These are phyloP conservation scores for Lentinula aciculospora DNA, from an alignment of 768 basidiomycete genomes.

Conservation along the genomic window DNA sequence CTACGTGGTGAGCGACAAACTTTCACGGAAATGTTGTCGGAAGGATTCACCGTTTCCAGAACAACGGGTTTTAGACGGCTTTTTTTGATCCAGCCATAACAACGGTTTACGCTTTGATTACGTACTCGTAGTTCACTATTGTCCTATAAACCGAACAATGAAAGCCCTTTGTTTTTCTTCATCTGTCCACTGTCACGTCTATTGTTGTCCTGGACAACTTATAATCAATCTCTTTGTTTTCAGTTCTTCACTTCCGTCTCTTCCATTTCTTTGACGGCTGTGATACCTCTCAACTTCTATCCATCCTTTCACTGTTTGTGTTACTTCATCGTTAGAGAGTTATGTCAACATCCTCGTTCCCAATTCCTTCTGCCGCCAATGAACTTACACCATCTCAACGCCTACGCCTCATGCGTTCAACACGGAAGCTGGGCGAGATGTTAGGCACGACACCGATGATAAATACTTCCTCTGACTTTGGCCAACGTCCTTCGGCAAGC, in stretches of 20 bases:
- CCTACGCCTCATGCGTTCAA: conserved; percentile 48
- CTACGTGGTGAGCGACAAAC: too few species aligned
- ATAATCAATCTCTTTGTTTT: not conserved
- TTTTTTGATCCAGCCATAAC: not conserved
- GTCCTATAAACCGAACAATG: conserved; percentile 5
- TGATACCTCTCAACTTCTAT: not conserved
- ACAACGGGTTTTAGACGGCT: not conserved
- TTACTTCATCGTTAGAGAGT: not conserved
- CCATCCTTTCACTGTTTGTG: not conserved
- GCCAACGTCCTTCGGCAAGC: not conserved
- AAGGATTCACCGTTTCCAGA: not conserved
- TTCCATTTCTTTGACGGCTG: not conserved
- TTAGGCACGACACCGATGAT: conserved; percentile 41
- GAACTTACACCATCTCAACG: conserved; percentile 19
- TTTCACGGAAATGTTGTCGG: not conserved
- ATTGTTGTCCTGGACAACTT: not conserved
- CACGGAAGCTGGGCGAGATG: conserved; percentile 50
- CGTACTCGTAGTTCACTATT: not conserved
- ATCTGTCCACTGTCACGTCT: not conserved
- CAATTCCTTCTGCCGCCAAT: not conserved
- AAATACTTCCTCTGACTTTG: conserved; percentile 15
- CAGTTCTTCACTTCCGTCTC: not conserved
- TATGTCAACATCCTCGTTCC: not conserved
- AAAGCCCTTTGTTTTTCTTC: not conserved
- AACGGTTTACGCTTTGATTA: not conserved